Base-by-base conservation (phyloP, 2,329 filamentous ascomycete species). In the Neoscytalidium dimidiatum region DNA sequence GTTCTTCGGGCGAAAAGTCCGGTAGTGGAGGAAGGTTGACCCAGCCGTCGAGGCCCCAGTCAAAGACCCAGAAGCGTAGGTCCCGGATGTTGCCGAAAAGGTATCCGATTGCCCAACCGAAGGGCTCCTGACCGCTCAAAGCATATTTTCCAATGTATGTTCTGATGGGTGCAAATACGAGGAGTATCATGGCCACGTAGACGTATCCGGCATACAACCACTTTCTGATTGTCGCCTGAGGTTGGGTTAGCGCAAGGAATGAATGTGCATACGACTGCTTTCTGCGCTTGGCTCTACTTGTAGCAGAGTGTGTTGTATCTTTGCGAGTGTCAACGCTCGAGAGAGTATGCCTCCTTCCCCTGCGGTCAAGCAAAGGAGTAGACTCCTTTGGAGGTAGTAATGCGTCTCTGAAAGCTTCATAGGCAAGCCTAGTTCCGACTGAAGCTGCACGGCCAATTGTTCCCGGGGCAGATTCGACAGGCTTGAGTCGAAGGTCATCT, bases 91-190 rank as follows among this genome's bases (percentile, higher is more conserved):
- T 91, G 13, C 94, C 94, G 67, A 98, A 86, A 2, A 97, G 80
- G 76, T 99, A 99, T 1, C 92, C 90, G 11, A 97, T 77, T 0
- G 92, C 94, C 95, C 95, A 99, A 2, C 94, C 92, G 49, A 99
- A 86, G 0, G 95, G 93, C 71, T 99, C 95, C 60, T 88, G 81
- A 17, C 87, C 88, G 35, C 84, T 73, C 1, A 99, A 82, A 14
- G 92, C 93, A 67, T 85, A 82, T 48, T 80, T 78, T 43, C 84
- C 79, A 57, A 98, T 87, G 69, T 92, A 90, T 2, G 82, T 81
- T 62, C 93, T 86, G 29, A 98, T 84, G 0, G 88, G 90, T 3
- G 88, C 78, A 3, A 97, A 78, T 61, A 96, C 86, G 33, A 92
- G 85, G 0, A 81, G 71, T 8, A 89, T 61, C 7, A 96, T 86